A percentile compares a stretch with the other conserved stretches of the same genome.
These are phyloP conservation scores for Plantago elongata DNA, from an alignment of 257 asterid genomes.

Conservation along the genomic window DNA sequence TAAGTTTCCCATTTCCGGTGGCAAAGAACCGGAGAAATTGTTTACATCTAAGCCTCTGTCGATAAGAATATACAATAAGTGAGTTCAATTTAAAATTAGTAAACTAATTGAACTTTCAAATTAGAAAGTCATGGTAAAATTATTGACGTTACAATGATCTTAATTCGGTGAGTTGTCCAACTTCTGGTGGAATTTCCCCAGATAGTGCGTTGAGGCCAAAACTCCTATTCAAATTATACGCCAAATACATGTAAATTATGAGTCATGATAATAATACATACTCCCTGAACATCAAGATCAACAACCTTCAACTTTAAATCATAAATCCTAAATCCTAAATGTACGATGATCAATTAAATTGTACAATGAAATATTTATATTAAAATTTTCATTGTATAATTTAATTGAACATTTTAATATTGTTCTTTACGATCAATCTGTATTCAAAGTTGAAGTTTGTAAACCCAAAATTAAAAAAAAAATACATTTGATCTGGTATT, in stretches of 20 bases:
- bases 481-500: too few relatives aligned
- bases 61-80: not conserved
- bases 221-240: slow-evolving; percentile 28
- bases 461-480: too few relatives aligned
- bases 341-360: too few relatives aligned
- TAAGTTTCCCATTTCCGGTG: slow-evolving; percentile 64
- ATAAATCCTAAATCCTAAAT: too few relatives aligned
- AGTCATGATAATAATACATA: not conserved
- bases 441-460: too few relatives aligned
- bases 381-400: too few relatives aligned
- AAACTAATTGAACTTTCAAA: not conserved
- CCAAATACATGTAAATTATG: too few relatives aligned
- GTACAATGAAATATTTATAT: too few relatives aligned
- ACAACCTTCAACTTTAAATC: too few relatives aligned
- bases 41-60: slow-evolving; percentile 53
- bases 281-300: too few relatives aligned
- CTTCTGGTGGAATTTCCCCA: slow-evolving; percentile 64
- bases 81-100: not conserved
- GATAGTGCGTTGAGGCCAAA: slow-evolving; percentile 57
- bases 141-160: slow-evolving; percentile 40
- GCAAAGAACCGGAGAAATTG: slow-evolving; percentile 80
- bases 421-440: too few relatives aligned
- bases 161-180: slow-evolving; percentile 55
- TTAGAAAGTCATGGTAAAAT: not conserved
- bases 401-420: too few relatives aligned